Percentiles rank a stretch among this genome's conserved stretches.
phyloP scores from a whole-genome alignment of 2,329 filamentous ascomycete species.

The Neofusicoccum sp. region DNA sequence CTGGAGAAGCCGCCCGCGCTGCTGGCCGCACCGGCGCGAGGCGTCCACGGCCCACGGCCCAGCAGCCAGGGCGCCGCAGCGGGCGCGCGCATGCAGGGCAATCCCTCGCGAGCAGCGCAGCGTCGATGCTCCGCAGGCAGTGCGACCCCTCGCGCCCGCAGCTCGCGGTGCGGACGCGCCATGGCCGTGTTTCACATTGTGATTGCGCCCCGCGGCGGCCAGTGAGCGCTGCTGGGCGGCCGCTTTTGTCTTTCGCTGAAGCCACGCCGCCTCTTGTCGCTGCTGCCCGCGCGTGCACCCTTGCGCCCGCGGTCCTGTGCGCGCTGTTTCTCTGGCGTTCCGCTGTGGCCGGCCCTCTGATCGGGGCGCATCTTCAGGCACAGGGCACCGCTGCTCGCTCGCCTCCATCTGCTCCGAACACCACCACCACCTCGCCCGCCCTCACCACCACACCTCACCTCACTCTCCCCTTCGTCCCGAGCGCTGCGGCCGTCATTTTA shows the following conservation, averaged over 20 bases:
- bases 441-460: neutral
- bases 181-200: constrained; percentile 3
- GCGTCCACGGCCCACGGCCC: too few species aligned
- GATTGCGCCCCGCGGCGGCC: constrained; percentile 9
- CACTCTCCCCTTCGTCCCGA: constrained; percentile 9
- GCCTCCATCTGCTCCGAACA: neutral
- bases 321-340: constrained; percentile 2
- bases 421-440: neutral
- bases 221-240: constrained; percentile 1
- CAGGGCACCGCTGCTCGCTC: constrained; percentile 6
- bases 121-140: neutral
- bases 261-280: too few species aligned
- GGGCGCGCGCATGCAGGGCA: neutral
- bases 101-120: neutral
- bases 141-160: neutral
- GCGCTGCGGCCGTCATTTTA: constrained; percentile 16
- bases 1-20: constrained; percentile 8
- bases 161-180: constrained; percentile 5
- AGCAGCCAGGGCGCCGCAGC: neutral
- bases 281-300: constrained; percentile 4
- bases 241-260: constrained; percentile 12
- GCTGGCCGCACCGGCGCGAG: too few species aligned
- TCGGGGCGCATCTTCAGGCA: constrained; percentile 14
- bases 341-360: neutral
- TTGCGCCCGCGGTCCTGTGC: constrained; percentile 5